phyloP scores from a whole-genome alignment of 2,329 filamentous ascomycete genomes.

The Exophiala xenobiotica region DNA sequence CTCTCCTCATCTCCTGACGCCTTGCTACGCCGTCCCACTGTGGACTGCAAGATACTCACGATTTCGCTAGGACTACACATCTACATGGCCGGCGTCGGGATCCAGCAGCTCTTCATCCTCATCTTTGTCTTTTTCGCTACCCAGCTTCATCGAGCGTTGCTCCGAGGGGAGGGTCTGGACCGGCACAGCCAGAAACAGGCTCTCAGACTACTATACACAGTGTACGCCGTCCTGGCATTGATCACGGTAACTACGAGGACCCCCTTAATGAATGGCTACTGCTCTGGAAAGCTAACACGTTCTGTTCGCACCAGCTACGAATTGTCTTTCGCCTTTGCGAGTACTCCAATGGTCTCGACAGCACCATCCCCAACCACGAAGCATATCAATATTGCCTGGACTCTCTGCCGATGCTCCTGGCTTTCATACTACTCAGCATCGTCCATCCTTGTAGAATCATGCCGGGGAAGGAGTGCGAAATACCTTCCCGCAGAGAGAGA shows the following conservation, averaged over 20 bases:
- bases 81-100: conserved; percentile 35
- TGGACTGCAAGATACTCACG: background rate
- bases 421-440: conserved; percentile 36
- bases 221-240: conserved; percentile 52
- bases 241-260: conserved; percentile 40
- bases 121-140: conserved; percentile 51
- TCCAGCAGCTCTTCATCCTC: conserved; percentile 54
- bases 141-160: conserved; percentile 46
- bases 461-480: conserved; percentile 34
- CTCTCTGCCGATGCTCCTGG: conserved; percentile 39
- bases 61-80: background rate
- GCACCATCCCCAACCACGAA: conserved; percentile 41
- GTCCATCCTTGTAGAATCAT: conserved; percentile 38
- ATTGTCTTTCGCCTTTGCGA: conserved; percentile 59
- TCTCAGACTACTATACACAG: conserved; percentile 45
- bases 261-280: background rate
- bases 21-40: too few species aligned
- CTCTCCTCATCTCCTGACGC: background rate
- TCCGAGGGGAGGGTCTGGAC: conserved; percentile 35
- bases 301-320: conserved; percentile 33
- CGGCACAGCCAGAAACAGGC: conserved; percentile 36
- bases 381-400: conserved; percentile 42
- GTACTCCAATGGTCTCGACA: conserved; percentile 51
- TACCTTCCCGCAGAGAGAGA: conserved; percentile 29
- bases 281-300: background rate